A percentile compares a stretch with the other conserved stretches of the same genome.
Conservation (phyloP, 805 yeast species). For the Tetrapisispora fleetii region DNA sequence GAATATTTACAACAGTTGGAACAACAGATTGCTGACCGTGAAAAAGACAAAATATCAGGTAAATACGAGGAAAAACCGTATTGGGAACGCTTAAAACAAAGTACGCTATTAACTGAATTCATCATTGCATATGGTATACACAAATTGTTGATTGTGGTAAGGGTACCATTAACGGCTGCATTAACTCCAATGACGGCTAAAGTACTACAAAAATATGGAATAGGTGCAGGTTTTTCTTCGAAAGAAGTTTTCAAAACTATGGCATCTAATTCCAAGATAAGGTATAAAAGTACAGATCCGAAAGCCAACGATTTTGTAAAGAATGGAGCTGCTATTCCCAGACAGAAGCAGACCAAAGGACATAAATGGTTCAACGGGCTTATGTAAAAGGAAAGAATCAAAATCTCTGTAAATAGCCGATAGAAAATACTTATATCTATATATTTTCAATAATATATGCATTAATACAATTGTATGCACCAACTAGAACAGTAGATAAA, state of each 20-base stretch:
- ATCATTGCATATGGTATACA: slow-evolving; percentile 89
- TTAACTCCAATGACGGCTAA: slow-evolving; percentile 71
- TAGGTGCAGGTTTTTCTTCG: slow-evolving; percentile 18
- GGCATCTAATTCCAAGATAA: slow-evolving; percentile 27
- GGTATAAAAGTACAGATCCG: slow-evolving; percentile 24
- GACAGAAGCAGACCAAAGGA: slow-evolving; percentile 28
- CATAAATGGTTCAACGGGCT: slow-evolving; percentile 28
- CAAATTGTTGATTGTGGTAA: slow-evolving; percentile 70
- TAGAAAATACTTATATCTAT: background rate
- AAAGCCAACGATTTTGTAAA: slow-evolving; percentile 29
- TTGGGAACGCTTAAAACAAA: slow-evolving; percentile 24
- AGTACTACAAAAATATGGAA: slow-evolving; percentile 48
- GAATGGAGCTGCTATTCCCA: slow-evolving; percentile 38
- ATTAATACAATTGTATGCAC: too few relatives aligned
- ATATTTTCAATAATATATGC: too few relatives aligned
- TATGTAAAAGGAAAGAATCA: slow-evolving; percentile 12
- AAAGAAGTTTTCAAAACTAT: slow-evolving; percentile 37
- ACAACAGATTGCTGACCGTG: slow-evolving; percentile 14
- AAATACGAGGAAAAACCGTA: slow-evolving; percentile 6
- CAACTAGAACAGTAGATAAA: too few relatives aligned
- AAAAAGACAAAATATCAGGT: slow-evolving; percentile 7
- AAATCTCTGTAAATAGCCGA: background rate
- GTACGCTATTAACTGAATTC: slow-evolving; percentile 66
- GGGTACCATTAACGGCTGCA: slow-evolving; percentile 88
- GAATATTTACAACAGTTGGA: slow-evolving; percentile 28